Percentiles rank a stretch among this genome's conserved stretches.
These are phyloP conservation scores for Plasmodium inui DNA, from an alignment of 169 alveolate genomes.

Conservation along the genomic window DNA sequence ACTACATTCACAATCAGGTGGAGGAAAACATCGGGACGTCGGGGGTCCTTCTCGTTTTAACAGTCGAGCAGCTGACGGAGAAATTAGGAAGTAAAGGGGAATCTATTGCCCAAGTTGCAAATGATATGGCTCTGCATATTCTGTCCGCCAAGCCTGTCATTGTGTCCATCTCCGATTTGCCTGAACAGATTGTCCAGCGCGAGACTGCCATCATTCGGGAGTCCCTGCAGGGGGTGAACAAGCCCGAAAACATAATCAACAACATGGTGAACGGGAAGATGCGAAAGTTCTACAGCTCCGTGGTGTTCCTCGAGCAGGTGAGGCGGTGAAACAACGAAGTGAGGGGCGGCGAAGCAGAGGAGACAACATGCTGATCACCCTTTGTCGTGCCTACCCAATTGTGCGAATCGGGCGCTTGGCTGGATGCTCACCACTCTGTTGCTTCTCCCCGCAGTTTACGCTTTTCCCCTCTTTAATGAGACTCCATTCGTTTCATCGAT, in stretches of 20 bases:
- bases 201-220: slow-evolving; percentile 60
- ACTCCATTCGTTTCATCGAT: background rate
- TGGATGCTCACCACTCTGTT: background rate
- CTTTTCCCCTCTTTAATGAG: background rate
- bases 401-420: background rate
- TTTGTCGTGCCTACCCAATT: background rate
- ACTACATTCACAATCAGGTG: slow-evolving; percentile 36
- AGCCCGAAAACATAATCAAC: slow-evolving; percentile 31
- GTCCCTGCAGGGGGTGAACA: slow-evolving; percentile 15
- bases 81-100: slow-evolving; percentile 23
- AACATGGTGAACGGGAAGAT: slow-evolving; percentile 61
- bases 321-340: background rate
- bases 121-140: slow-evolving; percentile 62
- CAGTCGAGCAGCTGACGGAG: slow-evolving; percentile 20
- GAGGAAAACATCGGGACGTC: slow-evolving; percentile 36
- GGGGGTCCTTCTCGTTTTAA: slow-evolving; percentile 52
- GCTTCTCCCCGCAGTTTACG: background rate
- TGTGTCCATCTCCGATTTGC: slow-evolving; percentile 23
- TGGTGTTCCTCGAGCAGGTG: slow-evolving; percentile 67
- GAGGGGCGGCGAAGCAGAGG: background rate
- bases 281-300: slow-evolving; percentile 31
- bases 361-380: background rate
- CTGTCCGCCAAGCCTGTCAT: slow-evolving; percentile 61
- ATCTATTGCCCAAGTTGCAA: slow-evolving; percentile 21
- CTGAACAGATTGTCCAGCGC: slow-evolving; percentile 13